Conservation (phyloP, 2,329 filamentous ascomycete genomes). For the Sporothrix globosa region DNA sequence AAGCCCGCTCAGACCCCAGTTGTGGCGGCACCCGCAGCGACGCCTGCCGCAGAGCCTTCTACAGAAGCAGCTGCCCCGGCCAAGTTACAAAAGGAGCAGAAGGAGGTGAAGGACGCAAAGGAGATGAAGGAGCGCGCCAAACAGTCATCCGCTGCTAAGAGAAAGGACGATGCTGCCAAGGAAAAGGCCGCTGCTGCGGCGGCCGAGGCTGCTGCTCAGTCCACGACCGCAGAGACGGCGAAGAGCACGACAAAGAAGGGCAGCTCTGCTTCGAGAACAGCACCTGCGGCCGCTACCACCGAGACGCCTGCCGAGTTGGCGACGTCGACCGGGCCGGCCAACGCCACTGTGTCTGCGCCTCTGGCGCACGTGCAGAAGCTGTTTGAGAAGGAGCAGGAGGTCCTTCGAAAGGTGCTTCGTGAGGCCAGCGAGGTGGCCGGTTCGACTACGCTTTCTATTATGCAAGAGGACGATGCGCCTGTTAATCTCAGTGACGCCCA, state of each 20-base stretch:
- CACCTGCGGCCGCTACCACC: background rate
- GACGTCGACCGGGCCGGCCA: background rate
- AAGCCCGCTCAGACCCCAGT: slow-evolving; percentile 46
- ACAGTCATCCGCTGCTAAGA: slow-evolving; percentile 14
- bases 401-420: slow-evolving; percentile 22
- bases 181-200: slow-evolving; percentile 17
- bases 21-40: slow-evolving; percentile 34
- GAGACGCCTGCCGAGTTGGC: background rate
- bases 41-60: slow-evolving; percentile 34
- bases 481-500: background rate
- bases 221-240: slow-evolving; percentile 12
- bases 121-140: slow-evolving; percentile 22
- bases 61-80: slow-evolving; percentile 25
- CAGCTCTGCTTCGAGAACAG: background rate
- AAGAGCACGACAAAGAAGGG: slow-evolving; percentile 25
- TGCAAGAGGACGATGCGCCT: background rate
- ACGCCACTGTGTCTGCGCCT: background rate
- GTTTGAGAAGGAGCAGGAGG: slow-evolving; percentile 31
- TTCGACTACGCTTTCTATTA: slow-evolving; percentile 19
- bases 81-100: slow-evolving; percentile 37
- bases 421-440: slow-evolving; percentile 29
- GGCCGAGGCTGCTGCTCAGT: background rate
- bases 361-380: slow-evolving; percentile 8
- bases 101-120: slow-evolving; percentile 18
- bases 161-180: slow-evolving; percentile 27